A percentile compares a stretch with the other conserved stretches of the same genome.
Evolutionary conservation across 164 flowering plant species (phyloP).

Genomic region (Paratinospora sagittata): DNA sequence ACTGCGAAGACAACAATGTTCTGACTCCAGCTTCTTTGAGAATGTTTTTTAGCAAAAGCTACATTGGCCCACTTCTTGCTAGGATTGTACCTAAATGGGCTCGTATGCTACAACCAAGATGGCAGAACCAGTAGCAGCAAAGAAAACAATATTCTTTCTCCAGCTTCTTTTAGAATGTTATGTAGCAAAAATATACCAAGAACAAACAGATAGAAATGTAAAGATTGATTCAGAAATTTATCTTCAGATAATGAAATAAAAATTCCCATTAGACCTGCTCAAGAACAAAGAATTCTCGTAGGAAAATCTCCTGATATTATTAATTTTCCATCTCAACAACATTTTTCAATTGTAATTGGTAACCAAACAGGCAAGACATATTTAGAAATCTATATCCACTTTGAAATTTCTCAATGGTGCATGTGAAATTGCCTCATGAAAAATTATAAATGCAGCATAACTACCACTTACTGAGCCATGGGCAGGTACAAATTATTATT

Average conservation of each 20-base stretch:
- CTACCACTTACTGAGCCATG: neutral
- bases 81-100: slow-evolving; percentile 27
- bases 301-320: neutral
- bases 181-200: neutral
- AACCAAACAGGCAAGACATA: neutral
- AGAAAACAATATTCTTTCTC: neutral
- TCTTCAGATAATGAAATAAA: neutral
- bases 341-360: no score
- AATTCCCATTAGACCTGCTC: neutral
- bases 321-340: neutral
- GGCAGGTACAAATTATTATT: neutral
- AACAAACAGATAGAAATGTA: neutral
- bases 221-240: neutral
- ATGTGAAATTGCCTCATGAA: no score
- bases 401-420: no score
- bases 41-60: neutral
- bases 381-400: no score
- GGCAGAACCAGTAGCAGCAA: neutral
- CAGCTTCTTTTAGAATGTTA: slow-evolving; percentile 2
- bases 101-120: slow-evolving; percentile 4
- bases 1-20: neutral
- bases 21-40: slow-evolving; percentile 3
- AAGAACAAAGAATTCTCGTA: neutral
- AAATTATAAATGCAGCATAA: neutral
- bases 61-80: slow-evolving; percentile 37